phyloP scores from a whole-genome alignment of 306 rosid genomes.

The Potentilla sterilis region DNA sequence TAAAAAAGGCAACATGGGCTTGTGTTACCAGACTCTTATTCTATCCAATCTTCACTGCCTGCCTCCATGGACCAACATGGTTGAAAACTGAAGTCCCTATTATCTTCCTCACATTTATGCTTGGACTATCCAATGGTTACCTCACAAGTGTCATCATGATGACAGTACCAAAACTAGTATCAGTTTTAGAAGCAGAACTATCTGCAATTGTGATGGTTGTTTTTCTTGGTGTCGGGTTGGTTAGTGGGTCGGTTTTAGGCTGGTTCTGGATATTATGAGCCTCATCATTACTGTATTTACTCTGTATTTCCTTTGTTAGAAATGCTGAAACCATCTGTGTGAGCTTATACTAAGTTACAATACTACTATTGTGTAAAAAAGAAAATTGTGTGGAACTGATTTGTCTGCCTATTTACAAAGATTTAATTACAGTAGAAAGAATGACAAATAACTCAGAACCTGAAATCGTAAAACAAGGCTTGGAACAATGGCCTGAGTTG shows the following conservation, averaged over 20 bases:
- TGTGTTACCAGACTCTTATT: conserved; percentile 62
- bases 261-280: conserved; percentile 81
- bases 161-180: conserved; percentile 59
- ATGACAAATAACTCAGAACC: not conserved
- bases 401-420: not conserved
- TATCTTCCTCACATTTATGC: conserved; percentile 61
- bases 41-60: conserved; percentile 76
- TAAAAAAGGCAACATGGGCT: conserved; percentile 57
- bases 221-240: conserved; percentile 84
- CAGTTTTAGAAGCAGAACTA: conserved; percentile 59
- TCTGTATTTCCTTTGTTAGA: not conserved
- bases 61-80: conserved; percentile 84
- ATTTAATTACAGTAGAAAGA: not conserved
- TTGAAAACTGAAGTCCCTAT: conserved; percentile 66
- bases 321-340: not conserved
- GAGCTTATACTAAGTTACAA: not conserved
- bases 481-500: not conserved
- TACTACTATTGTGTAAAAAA: not conserved
- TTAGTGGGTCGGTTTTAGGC: conserved; percentile 75
- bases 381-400: not conserved
- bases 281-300: not conserved
- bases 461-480: not conserved
- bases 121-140: conserved; percentile 82
- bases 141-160: conserved; percentile 87
- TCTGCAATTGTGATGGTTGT: conserved; percentile 79